These are phyloP conservation scores for Macrocybe gigantea DNA, from an alignment of 768 basidiomycete species.

Conservation along the genomic window DNA sequence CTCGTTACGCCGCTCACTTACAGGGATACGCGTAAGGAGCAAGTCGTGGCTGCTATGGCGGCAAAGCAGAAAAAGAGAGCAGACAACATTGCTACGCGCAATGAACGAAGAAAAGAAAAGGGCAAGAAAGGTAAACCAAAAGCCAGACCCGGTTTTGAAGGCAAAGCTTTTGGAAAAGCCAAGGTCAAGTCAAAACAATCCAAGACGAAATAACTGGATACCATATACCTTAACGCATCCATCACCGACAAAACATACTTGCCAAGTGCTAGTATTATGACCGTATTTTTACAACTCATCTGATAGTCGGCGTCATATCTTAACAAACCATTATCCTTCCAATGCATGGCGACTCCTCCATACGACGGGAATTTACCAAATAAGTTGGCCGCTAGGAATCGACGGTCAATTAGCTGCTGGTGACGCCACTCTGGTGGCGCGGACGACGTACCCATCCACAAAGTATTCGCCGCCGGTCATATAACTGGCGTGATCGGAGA, in stretches of 20 bases:
- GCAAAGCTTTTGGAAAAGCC: constrained; percentile 67
- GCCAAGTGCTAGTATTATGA: no score
- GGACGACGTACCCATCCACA: constrained; percentile 43
- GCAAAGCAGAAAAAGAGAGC: constrained; percentile 86
- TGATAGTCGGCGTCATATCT: no score
- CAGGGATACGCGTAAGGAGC: constrained; percentile 87
- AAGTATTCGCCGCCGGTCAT: constrained; percentile 56
- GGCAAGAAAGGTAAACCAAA: constrained; percentile 51
- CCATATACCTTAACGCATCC: no score
- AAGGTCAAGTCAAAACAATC: constrained; percentile 27
- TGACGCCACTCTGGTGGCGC: background rate
- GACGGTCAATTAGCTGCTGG: background rate
- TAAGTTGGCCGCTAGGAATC: constrained; percentile 19
- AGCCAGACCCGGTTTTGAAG: constrained; percentile 83
- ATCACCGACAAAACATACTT: no score
- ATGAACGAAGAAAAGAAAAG: constrained; percentile 72
- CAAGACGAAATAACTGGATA: constrained; percentile 21
- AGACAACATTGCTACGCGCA: constrained; percentile 86
- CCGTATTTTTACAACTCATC: no score
- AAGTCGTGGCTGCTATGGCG: constrained; percentile 66
- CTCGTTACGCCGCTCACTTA: constrained; percentile 1
- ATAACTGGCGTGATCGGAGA: constrained; percentile 46
- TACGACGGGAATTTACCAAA: constrained; percentile 14
- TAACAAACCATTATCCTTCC: no score
- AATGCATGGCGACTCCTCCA: no score